Percentiles rank a stretch among this genome's conserved stretches.
Evolutionary conservation across 768 basidiomycete species (phyloP).

Genomic region (Tulasnella calospora): DNA sequence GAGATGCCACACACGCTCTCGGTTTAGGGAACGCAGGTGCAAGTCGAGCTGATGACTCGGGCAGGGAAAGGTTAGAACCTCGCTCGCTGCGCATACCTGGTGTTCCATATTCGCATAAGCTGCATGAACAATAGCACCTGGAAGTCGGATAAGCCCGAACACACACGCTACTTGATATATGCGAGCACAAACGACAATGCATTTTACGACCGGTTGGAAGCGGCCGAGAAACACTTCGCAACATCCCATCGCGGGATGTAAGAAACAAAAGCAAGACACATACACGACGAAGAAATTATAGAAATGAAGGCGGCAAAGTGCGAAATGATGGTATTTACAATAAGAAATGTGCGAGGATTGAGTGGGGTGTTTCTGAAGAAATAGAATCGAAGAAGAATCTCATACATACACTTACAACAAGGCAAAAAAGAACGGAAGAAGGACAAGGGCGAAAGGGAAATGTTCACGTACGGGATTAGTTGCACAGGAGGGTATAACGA

Average conservation of each 20-base stretch:
- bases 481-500: background rate
- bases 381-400: background rate
- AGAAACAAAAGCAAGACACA: background rate
- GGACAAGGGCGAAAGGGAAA: background rate
- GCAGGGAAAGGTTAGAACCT: background rate
- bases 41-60: background rate
- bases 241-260: background rate
- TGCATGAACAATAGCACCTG: background rate
- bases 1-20: background rate
- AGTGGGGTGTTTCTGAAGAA: background rate
- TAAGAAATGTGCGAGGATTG: slow-evolving; percentile 9
- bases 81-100: background rate
- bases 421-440: background rate
- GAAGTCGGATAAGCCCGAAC: background rate
- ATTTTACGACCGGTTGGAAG: background rate
- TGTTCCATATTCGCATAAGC: background rate
- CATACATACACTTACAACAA: slow-evolving; percentile 8
- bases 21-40: background rate
- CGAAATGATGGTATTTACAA: background rate
- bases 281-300: background rate
- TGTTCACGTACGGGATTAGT: slow-evolving; percentile 6
- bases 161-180: background rate
- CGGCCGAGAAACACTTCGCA: background rate
- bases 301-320: background rate
- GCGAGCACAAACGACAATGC: background rate